Conservation (phyloP, 2,329 filamentous ascomycete genomes). For the Diaporthe velutina region DNA sequence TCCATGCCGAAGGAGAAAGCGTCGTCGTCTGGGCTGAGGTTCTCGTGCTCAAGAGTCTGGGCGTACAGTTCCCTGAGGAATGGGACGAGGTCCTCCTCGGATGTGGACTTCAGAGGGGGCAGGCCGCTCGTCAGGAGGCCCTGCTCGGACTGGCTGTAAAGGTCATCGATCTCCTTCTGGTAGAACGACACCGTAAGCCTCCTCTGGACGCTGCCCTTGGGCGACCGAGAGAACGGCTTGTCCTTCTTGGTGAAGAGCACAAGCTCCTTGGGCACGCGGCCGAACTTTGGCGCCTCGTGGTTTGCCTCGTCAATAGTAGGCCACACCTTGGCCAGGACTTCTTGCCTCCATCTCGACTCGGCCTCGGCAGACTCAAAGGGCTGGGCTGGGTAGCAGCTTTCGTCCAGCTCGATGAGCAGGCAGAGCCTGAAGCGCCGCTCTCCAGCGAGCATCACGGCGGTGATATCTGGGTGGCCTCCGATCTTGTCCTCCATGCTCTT, state of each 20-base stretch:
- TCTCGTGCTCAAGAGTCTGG: slow-evolving; percentile 28
- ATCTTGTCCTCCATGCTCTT: slow-evolving; percentile 44
- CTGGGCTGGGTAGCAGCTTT: slow-evolving; percentile 2
- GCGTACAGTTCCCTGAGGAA: slow-evolving; percentile 33
- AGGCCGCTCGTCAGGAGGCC: slow-evolving; percentile 31
- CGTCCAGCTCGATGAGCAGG: slow-evolving; percentile 35
- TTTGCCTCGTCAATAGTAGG: slow-evolving; percentile 36
- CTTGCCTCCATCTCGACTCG: slow-evolving; percentile 25
- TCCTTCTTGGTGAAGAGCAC: slow-evolving; percentile 33
- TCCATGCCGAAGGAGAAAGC: slow-evolving; percentile 35
- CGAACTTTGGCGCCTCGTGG: slow-evolving; percentile 36
- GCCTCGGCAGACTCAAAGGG: slow-evolving; percentile 14
- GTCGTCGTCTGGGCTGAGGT: slow-evolving; percentile 30
- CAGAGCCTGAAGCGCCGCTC: slow-evolving; percentile 34
- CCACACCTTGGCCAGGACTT: slow-evolving; percentile 29
- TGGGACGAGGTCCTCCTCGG: slow-evolving; percentile 21
- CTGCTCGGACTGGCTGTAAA: slow-evolving; percentile 33
- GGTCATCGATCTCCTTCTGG: slow-evolving; percentile 34
- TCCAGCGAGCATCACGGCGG: slow-evolving; percentile 34
- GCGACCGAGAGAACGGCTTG: slow-evolving; percentile 32
- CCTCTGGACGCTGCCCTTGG: slow-evolving; percentile 37
- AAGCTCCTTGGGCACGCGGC: slow-evolving; percentile 36
- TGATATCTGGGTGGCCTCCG: slow-evolving; percentile 22
- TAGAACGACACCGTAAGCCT: slow-evolving; percentile 30
- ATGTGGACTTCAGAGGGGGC: slow-evolving; percentile 22